Conservation (phyloP, 305 asterid genomes). For the Solanum chacoense region DNA sequence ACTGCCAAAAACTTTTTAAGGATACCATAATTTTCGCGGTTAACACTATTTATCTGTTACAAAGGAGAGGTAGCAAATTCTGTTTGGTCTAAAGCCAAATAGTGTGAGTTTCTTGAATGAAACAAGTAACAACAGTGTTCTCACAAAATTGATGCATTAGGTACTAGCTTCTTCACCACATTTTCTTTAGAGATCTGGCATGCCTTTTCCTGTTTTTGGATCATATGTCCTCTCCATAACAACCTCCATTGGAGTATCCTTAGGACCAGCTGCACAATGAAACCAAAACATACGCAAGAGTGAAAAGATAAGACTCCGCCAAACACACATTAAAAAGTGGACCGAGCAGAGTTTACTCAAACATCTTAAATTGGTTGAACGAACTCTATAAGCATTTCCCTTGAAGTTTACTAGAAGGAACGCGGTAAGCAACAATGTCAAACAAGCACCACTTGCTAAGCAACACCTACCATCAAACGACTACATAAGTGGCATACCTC, state of each 20-base stretch:
- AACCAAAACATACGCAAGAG: background rate
- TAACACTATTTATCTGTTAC: background rate
- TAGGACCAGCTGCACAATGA: conserved; percentile 70
- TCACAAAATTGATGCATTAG: background rate
- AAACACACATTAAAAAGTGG: background rate
- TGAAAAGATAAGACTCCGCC: background rate
- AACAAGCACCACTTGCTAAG: background rate
- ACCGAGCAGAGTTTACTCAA: background rate
- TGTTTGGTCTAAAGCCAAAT: background rate
- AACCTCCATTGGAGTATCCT: conserved; percentile 71
- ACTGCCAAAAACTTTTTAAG: background rate
- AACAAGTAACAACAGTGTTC: background rate
- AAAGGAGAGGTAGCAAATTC: background rate
- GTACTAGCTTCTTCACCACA: background rate
- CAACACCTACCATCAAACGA: background rate
- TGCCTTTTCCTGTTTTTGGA: conserved; percentile 69
- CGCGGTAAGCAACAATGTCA: background rate
- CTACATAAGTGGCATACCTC: background rate
- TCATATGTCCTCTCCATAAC: conserved; percentile 75
- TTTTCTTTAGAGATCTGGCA: conserved; percentile 63
- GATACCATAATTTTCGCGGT: background rate
- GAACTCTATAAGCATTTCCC: background rate
- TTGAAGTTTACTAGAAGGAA: background rate
- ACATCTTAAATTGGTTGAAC: background rate
- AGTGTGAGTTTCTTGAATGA: background rate